These are phyloP conservation scores for Papiliotrema nemorosa DNA, from an alignment of 1,284 basidiomycete genomes.

Conservation along the genomic window DNA sequence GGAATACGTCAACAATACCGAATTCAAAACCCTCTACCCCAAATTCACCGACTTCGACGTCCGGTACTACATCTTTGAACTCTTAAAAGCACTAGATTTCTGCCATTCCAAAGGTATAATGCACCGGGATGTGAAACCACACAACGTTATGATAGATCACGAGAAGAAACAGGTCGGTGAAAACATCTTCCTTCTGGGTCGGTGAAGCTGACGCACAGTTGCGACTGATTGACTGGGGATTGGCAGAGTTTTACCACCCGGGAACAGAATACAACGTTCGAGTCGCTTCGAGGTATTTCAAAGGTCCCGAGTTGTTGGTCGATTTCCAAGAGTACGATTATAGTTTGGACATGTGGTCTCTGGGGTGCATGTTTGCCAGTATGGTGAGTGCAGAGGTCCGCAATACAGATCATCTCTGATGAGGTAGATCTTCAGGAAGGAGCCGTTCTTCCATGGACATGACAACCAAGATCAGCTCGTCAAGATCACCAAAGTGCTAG, in stretches of 20 bases:
- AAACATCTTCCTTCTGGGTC: no score
- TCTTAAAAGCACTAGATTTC: conserved; percentile 96
- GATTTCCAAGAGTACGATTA: conserved; percentile 99
- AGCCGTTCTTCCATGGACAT: conserved; percentile 99
- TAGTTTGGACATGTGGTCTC: conserved; percentile 96
- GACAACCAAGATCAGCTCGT: conserved; percentile 99
- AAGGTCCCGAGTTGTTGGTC: conserved; percentile 93
- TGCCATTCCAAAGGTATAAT: conserved; percentile 99
- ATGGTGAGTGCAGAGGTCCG: conserved; percentile 64
- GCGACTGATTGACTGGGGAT: conserved; percentile 96
- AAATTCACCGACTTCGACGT: conserved; percentile 94
- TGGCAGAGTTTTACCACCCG: conserved; percentile 98
- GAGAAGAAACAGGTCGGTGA: conserved; percentile 78
- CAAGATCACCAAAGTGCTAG: conserved; percentile 96
- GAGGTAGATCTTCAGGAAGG: conserved; percentile 93
- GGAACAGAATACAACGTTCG: conserved; percentile 98
- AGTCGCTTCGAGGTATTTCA: conserved; percentile 96
- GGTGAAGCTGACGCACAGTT: conserved; percentile 54
- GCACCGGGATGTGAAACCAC: conserved; percentile 98
- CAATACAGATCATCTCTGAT: not conserved
- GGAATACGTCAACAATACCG: conserved; percentile 98
- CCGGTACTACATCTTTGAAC: conserved; percentile 93
- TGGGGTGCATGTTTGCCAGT: conserved; percentile 98
- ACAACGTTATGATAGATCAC: conserved; percentile 99
- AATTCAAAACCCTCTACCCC: conserved; percentile 96